Conservation (phyloP, 2,329 filamentous ascomycete genomes). For the Macrophomina tecta region DNA sequence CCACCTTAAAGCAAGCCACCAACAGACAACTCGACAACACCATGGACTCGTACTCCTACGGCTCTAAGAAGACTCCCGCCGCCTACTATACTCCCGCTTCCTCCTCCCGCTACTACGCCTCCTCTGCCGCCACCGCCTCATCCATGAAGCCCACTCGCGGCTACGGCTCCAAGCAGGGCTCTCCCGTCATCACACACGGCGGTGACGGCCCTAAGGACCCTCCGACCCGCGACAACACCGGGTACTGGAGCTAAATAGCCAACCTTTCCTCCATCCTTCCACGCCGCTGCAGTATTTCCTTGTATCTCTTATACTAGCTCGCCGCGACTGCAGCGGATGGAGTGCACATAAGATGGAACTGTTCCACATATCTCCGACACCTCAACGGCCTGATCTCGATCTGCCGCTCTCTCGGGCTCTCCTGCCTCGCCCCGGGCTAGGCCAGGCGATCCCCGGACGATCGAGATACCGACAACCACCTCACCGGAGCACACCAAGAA, state of each 20-base stretch:
- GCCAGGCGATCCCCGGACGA: neutral
- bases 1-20: constrained; percentile 13
- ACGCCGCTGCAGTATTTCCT: neutral
- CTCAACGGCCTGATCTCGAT: neutral
- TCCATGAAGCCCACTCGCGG: constrained; percentile 24
- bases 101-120: constrained; percentile 20
- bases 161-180: constrained; percentile 24
- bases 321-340: constrained; percentile 10
- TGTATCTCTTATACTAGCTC: neutral
- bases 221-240: neutral
- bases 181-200: constrained; percentile 3
- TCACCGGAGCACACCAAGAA: neutral
- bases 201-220: constrained; percentile 10
- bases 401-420: neutral
- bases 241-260: constrained; percentile 17
- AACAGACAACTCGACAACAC: neutral
- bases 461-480: neutral
- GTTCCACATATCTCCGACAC: neutral
- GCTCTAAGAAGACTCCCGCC: constrained; percentile 8
- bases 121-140: constrained; percentile 21
- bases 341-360: neutral
- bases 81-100: constrained; percentile 19
- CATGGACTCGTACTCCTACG: constrained; percentile 18
- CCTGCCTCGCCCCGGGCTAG: neutral
- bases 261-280: neutral